Conservation (phyloP, 148 eudicot genomes). For the Rhododendron vialii region DNA sequence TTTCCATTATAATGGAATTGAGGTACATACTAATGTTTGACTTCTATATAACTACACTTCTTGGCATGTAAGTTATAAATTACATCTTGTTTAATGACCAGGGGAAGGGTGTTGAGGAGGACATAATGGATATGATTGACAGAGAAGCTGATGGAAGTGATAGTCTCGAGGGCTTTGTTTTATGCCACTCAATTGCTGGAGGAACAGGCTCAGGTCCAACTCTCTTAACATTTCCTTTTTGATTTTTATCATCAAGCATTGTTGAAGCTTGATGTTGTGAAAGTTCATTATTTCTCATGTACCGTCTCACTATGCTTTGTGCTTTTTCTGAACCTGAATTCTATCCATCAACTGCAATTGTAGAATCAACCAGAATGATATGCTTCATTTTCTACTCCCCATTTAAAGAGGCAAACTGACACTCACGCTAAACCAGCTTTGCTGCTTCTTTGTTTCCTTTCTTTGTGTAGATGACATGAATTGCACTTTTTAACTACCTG, state of each 20-base stretch:
- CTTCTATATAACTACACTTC: background rate
- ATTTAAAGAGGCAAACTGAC: background rate
- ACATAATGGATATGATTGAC: conserved; percentile 99
- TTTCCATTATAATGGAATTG: background rate
- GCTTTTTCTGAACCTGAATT: background rate
- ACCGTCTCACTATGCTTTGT: background rate
- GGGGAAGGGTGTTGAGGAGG: conserved; percentile 96
- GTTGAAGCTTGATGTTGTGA: background rate
- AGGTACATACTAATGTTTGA: background rate
- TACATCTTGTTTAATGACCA: conserved; percentile 11
- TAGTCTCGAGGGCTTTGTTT: conserved; percentile 98
- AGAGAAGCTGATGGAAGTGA: conserved; percentile 99
- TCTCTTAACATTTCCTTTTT: background rate
- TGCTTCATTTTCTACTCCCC: background rate
- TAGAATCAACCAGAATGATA: background rate
- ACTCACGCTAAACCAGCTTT: background rate
- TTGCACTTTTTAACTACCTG: background rate
- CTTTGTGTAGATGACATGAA: background rate
- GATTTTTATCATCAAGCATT: background rate
- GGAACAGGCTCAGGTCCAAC: conserved; percentile 94
- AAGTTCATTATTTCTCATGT: background rate
- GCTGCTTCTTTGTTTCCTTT: background rate
- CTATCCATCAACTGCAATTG: background rate
- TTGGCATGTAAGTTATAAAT: background rate
- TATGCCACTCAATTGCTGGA: conserved; percentile 99